These are phyloP conservation scores for Ophiobolus disseminans DNA, from an alignment of 2,329 filamentous ascomycete genomes.

Conservation along the genomic window DNA sequence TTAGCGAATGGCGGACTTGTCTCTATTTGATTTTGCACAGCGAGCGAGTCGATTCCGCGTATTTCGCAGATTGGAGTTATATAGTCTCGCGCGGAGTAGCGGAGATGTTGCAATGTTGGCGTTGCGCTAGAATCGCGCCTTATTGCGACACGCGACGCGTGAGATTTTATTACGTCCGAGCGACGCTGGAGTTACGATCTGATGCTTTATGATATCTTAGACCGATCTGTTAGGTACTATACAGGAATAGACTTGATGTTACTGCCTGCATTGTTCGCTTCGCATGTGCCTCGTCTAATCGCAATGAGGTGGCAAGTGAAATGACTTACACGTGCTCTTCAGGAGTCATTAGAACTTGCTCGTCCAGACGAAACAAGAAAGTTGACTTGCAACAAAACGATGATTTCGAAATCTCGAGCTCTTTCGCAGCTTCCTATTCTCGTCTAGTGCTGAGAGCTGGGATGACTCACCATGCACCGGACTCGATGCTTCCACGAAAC, in stretches of 20 bases:
- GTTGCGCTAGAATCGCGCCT: background rate
- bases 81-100: too few relatives aligned
- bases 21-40: background rate
- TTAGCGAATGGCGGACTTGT: slow-evolving; percentile 1
- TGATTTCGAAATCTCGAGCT: too few relatives aligned
- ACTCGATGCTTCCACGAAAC: too few relatives aligned
- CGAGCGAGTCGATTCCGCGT: background rate
- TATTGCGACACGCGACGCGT: background rate
- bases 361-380: too few relatives aligned
- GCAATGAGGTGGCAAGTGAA: too few relatives aligned
- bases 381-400: too few relatives aligned
- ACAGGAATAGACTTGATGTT: background rate
- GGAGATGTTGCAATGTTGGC: background rate
- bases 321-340: slow-evolving; percentile 8
- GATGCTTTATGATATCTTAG: background rate
- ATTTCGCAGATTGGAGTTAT: too few relatives aligned
- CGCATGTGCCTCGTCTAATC: background rate
- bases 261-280: background rate
- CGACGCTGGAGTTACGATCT: background rate
- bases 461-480: too few relatives aligned
- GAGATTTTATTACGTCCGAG: background rate
- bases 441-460: too few relatives aligned
- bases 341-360: too few relatives aligned
- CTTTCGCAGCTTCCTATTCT: too few relatives aligned
- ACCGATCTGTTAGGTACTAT: background rate